Evolutionary conservation across 805 yeast genomes (phyloP), one percentile per base, ranked within the genome.

Genomic region (Yueomyces sp.): DNA sequence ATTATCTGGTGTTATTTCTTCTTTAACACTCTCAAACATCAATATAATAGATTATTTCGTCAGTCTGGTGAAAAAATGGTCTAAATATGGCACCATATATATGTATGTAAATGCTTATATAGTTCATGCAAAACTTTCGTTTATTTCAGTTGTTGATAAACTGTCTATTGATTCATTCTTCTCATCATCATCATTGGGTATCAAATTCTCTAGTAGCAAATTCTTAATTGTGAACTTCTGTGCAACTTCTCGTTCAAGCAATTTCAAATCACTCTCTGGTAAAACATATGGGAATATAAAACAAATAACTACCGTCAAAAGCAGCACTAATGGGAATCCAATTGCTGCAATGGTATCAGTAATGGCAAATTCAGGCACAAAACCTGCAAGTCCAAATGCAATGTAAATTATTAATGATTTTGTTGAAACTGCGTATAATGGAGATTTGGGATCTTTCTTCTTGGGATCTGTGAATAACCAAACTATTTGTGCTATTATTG

Each of bases 321-420:
- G 62, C 41, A 90, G 64, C 0, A 92, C 85, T 3, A 86, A 81
- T 0, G 98, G 97, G 56, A 92, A 90, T 2, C 95, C 97, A 32
- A 90, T 85, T 0, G 97, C 96, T 0, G 92, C 97, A 47, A 70
- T 77, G 0, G 96, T 85, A 56, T 80, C 75, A 0, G 94, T 83
- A 32, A 90, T 86, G 0, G 79, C 92, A 50, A 86, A 81, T 57
- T 94, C 97, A 0, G 77, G 82, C 2, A 73, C 81, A 42, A 81
- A 81, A 0, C 92, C 92, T 26, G 77, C 51, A 3, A 82, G 57
- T 46, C 85, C 79, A 26, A 85, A 63, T 1, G 57, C 42, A 0
- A 82, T 60, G 53, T 80, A 90, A 1, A 76, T 45, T 33, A 72
- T 59, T 26, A 85, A 65, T 49, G 60, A 60, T 50, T 52, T 55